phyloP scores from a whole-genome alignment of 768 basidiomycete species.

The Tephrocybe sp. region DNA sequence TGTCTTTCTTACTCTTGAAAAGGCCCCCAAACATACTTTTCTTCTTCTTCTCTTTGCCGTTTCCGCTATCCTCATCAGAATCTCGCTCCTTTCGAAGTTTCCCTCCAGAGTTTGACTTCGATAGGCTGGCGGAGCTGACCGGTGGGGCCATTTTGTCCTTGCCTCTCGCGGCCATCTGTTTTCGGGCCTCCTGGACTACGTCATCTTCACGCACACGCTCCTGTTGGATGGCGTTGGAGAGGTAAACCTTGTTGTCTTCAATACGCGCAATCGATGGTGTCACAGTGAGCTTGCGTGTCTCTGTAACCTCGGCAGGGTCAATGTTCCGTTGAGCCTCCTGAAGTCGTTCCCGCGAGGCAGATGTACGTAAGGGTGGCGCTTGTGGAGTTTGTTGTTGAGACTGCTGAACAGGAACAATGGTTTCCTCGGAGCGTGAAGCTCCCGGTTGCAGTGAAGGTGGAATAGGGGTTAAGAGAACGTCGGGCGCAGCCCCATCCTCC shows the following conservation, averaged over 20 bases:
- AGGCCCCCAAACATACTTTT: slow-evolving; percentile 71
- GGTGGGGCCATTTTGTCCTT: slow-evolving; percentile 50
- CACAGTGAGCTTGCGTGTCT: slow-evolving; percentile 73
- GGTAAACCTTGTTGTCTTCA: slow-evolving; percentile 38
- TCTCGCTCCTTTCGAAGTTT: slow-evolving; percentile 45
- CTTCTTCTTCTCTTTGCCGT: slow-evolving; percentile 54
- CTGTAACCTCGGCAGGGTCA: slow-evolving; percentile 68
- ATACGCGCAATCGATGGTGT: slow-evolving; percentile 76
- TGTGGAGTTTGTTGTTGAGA: slow-evolving; percentile 25
- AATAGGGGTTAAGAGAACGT: slow-evolving; percentile 20
- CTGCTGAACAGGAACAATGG: slow-evolving; percentile 26
- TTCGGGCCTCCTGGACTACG: slow-evolving; percentile 32
- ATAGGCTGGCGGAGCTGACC: slow-evolving; percentile 38
- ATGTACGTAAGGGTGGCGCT: slow-evolving; percentile 31
- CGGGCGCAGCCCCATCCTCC: slow-evolving; percentile 64
- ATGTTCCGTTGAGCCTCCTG: slow-evolving; percentile 29
- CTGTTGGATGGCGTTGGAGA: slow-evolving; percentile 28
- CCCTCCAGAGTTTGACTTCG: slow-evolving; percentile 26
- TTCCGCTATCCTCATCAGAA: slow-evolving; percentile 28
- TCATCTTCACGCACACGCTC: slow-evolving; percentile 48
- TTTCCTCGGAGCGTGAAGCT: slow-evolving; percentile 22
- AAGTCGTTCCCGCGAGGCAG: slow-evolving; percentile 49
- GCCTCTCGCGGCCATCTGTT: slow-evolving; percentile 41
- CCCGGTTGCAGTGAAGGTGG: slow-evolving; percentile 37
- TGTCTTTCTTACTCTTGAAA: slow-evolving; percentile 74